phyloP scores from a whole-genome alignment of 352 stramenopile genomes.

The Saprolegnia diclina region DNA sequence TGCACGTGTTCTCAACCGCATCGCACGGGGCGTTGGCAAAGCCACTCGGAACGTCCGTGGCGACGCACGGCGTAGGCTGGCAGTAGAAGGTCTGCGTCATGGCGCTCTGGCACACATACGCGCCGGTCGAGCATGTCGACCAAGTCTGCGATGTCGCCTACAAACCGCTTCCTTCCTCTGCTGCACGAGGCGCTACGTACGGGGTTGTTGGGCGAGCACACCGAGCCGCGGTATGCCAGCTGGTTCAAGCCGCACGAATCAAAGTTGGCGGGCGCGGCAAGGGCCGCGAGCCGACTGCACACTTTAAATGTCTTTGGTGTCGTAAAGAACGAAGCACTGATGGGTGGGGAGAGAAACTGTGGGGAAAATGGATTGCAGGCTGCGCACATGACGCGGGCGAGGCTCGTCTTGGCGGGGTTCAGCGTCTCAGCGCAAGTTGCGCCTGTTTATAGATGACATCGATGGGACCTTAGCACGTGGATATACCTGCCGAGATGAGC shows the following conservation, averaged over 20 bases:
- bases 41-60: constrained; percentile 33
- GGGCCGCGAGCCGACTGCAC: background rate
- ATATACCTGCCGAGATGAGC: background rate
- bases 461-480: background rate
- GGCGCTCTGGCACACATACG: constrained; percentile 49
- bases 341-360: background rate
- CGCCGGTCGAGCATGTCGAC: constrained; percentile 45
- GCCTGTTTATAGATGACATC: background rate
- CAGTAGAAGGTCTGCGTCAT: constrained; percentile 48
- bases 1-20: constrained; percentile 45
- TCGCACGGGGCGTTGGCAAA: constrained; percentile 57
- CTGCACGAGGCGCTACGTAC: background rate
- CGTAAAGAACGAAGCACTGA: constrained; percentile 2
- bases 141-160: constrained; percentile 29
- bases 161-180: background rate
- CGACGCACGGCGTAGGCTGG: constrained; percentile 39
- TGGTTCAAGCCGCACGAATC: constrained; percentile 19
- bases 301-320: constrained; percentile 10
- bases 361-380: constrained; percentile 16
- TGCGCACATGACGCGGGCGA: constrained; percentile 14
- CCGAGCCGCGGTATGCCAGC: constrained; percentile 8
- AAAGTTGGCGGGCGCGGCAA: constrained; percentile 15
- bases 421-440: constrained; percentile 7
- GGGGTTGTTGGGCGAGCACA: constrained; percentile 14
- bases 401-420: constrained; percentile 4